Evolutionary conservation across 306 rosid species (phyloP).

Genomic region (Vicia sativa): DNA sequence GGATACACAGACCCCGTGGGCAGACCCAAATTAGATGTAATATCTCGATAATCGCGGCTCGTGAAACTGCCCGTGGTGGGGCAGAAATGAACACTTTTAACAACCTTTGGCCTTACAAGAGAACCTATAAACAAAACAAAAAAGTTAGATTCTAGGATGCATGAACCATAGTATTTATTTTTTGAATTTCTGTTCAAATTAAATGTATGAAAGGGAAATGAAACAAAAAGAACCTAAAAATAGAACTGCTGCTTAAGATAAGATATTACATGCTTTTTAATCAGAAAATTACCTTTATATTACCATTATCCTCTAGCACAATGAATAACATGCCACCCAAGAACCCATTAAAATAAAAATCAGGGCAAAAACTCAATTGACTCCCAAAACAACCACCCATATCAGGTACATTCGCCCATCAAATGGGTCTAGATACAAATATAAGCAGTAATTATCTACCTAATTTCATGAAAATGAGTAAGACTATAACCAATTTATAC

Average conservation of each 20-base stretch:
- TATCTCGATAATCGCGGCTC: constrained; percentile 88
- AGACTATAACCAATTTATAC: not conserved
- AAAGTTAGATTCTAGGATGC: constrained; percentile 29
- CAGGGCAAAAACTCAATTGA: not conserved
- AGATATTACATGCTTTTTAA: constrained; percentile 10
- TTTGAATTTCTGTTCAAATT: constrained; percentile 1
- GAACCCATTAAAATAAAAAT: not conserved
- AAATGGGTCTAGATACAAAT: not conserved
- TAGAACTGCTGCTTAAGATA: constrained; percentile 5
- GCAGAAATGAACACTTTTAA: constrained; percentile 96
- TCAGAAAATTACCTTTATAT: constrained; percentile 14
- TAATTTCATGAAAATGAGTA: not conserved
- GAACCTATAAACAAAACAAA: constrained; percentile 63
- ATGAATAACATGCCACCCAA: constrained; percentile 19
- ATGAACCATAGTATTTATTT: constrained; percentile 1
- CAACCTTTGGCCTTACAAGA: constrained; percentile 97
- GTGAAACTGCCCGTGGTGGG: constrained; percentile 77
- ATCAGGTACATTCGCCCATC: not conserved
- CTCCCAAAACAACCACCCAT: not conserved
- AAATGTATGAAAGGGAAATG: constrained; percentile 12
- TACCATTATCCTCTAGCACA: constrained; percentile 8
- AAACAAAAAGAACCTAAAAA: constrained; percentile 2
- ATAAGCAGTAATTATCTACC: not conserved
- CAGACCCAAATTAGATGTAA: constrained; percentile 89
- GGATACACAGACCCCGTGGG: constrained; percentile 98